Conservation (phyloP, 2,329 filamentous ascomycete genomes). For the Alternaria gansuensis region DNA sequence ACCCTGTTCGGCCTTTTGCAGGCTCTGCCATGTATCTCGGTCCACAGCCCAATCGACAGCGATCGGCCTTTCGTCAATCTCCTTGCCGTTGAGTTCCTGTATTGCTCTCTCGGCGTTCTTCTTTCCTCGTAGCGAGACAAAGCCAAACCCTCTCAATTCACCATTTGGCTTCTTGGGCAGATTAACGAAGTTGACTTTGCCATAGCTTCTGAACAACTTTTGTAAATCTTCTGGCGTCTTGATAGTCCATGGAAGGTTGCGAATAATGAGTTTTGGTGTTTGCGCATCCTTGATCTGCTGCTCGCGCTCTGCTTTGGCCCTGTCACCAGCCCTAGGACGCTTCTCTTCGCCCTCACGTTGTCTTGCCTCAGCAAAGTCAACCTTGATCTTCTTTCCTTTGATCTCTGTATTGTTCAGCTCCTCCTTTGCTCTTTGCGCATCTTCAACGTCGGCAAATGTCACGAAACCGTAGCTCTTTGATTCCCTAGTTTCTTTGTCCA, state of each 20-base stretch:
- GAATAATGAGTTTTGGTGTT: slow-evolving; percentile 85
- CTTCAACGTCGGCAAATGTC: slow-evolving; percentile 92
- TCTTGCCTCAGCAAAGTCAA: slow-evolving; percentile 88
- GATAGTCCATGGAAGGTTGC: slow-evolving; percentile 96
- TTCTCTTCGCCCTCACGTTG: slow-evolving; percentile 66
- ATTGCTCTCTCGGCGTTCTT: slow-evolving; percentile 94
- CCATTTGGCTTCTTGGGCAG: slow-evolving; percentile 78
- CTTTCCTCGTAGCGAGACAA: slow-evolving; percentile 84
- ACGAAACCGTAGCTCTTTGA: slow-evolving; percentile 97
- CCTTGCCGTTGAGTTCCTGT: slow-evolving; percentile 84
- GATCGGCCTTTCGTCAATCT: slow-evolving; percentile 84
- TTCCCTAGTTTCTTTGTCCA: slow-evolving; percentile 83
- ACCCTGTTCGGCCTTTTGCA: slow-evolving; percentile 56
- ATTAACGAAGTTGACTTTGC: slow-evolving; percentile 88
- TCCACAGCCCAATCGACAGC: slow-evolving; percentile 98
- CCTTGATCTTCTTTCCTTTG: slow-evolving; percentile 80
- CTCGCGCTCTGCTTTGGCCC: slow-evolving; percentile 72
- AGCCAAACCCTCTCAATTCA: slow-evolving; percentile 85
- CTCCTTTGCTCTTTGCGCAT: slow-evolving; percentile 80
- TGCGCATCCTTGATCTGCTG: slow-evolving; percentile 70
- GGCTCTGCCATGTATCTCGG: slow-evolving; percentile 81
- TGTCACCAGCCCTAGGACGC: slow-evolving; percentile 55
- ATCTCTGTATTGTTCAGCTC: slow-evolving; percentile 82
- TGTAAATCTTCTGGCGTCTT: slow-evolving; percentile 83
- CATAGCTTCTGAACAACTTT: slow-evolving; percentile 83